phyloP scores from a whole-genome alignment of 2,329 filamentous ascomycete species.

The Ophiostoma ips region DNA sequence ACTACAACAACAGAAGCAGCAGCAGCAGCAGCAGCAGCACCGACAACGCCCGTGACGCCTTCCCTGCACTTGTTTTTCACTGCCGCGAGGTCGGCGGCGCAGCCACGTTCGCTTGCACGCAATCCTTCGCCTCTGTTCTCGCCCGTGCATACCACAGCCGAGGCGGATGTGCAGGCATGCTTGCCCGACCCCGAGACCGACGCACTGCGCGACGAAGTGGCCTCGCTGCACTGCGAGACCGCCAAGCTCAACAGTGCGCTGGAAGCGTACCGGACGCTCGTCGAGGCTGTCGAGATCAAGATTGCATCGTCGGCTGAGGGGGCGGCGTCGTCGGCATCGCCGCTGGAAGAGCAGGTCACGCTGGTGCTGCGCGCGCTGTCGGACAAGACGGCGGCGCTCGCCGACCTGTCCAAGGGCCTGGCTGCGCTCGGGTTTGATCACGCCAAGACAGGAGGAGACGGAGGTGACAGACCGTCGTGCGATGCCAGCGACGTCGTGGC shows the following conservation, averaged over 20 bases:
- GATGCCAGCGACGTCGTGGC: slow-evolving; percentile 35
- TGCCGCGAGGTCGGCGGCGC: neutral
- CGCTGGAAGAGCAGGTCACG: slow-evolving; percentile 30
- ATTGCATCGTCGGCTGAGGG: slow-evolving; percentile 20
- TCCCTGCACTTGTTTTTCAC: slow-evolving; percentile 4
- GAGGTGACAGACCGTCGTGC: slow-evolving; percentile 16
- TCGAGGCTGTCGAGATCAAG: slow-evolving; percentile 24
- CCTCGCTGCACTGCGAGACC: slow-evolving; percentile 34
- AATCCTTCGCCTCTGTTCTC: neutral
- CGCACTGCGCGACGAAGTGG: slow-evolving; percentile 31
- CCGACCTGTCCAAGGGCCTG: slow-evolving; percentile 31
- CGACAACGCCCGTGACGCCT: slow-evolving; percentile 21
- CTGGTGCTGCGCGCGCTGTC: slow-evolving; percentile 31
- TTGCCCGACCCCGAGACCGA: slow-evolving; percentile 30
- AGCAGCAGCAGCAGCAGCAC: neutral
- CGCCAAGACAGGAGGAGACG: no score
- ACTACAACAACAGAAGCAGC: no score
- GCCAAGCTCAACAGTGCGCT: slow-evolving; percentile 33
- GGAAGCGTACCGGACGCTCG: slow-evolving; percentile 31
- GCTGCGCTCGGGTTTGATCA: slow-evolving; percentile 35
- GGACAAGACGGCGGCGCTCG: slow-evolving; percentile 34
- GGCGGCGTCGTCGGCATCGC: slow-evolving; percentile 3
- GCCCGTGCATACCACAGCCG: neutral
- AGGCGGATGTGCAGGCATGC: slow-evolving; percentile 27
- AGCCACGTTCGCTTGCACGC: neutral